Conservation (phyloP, 192 early-diverging fungal genomes). For the Backusella circina region DNA sequence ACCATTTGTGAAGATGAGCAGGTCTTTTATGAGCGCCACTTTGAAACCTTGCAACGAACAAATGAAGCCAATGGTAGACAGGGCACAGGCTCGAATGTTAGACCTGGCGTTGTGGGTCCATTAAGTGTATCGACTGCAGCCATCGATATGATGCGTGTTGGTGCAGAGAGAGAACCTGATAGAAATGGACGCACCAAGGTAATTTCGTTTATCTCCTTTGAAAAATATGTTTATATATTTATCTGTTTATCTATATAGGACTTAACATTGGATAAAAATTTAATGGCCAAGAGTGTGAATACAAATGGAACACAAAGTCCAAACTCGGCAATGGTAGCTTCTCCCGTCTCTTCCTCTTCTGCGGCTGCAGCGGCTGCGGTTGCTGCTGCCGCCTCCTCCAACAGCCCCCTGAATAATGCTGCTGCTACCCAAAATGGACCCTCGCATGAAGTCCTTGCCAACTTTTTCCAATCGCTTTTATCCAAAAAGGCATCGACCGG, state of each 20-base stretch:
- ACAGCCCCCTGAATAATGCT: not conserved
- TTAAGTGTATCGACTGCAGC: slow-evolving; percentile 32
- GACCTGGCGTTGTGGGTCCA: slow-evolving; percentile 50
- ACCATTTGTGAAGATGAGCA: slow-evolving; percentile 86
- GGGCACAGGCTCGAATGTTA: slow-evolving; percentile 31
- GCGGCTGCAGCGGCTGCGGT: no score
- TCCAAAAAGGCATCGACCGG: slow-evolving; percentile 45
- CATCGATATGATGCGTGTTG: slow-evolving; percentile 26
- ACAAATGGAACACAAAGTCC: not conserved
- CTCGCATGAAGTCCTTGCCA: slow-evolving; percentile 74
- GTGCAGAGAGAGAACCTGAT: slow-evolving; percentile 28
- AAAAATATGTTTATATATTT: not conserved
- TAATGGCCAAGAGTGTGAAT: not conserved
- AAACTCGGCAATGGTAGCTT: not conserved
- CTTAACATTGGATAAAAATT: slow-evolving; percentile 1
- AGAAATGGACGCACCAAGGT: slow-evolving; percentile 10
- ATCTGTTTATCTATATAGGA: not conserved
- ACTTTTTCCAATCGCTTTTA: slow-evolving; percentile 89
- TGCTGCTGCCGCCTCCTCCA: not conserved
- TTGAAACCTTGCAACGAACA: slow-evolving; percentile 63
- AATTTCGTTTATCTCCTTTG: not conserved
- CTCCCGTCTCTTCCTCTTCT: not conserved
- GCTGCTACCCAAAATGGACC: slow-evolving; percentile 8
- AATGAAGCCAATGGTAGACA: slow-evolving; percentile 44
- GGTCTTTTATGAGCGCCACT: slow-evolving; percentile 77